A percentile compares a stretch with the other conserved stretches of the same genome.
Evolutionary conservation across 2,329 filamentous ascomycete species (phyloP).

Genomic region (Tolypocladium capitatum): DNA sequence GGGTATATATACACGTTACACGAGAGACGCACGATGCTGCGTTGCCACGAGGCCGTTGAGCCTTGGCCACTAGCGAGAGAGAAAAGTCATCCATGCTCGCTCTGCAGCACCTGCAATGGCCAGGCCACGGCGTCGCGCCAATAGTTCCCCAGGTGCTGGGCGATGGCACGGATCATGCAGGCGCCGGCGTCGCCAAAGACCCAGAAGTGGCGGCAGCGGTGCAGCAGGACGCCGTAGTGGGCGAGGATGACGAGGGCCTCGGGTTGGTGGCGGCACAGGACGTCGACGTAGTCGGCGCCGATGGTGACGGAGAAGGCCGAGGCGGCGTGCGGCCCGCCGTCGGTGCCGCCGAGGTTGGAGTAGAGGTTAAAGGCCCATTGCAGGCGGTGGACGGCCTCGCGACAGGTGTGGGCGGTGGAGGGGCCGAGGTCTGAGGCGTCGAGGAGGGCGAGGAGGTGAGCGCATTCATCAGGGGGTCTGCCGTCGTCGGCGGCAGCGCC

Average conservation of each 20-base stretch:
- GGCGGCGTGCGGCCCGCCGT: slow-evolving; percentile 15
- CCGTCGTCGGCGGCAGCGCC: too few relatives aligned
- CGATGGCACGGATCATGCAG: slow-evolving; percentile 17
- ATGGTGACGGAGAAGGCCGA: slow-evolving; percentile 20
- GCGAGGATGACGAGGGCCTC: slow-evolving; percentile 33
- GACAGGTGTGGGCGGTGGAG: slow-evolving; percentile 15
- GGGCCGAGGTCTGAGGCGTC: slow-evolving; percentile 16
- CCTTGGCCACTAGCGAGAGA: neutral
- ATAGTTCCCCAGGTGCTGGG: slow-evolving; percentile 17
- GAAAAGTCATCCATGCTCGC: neutral
- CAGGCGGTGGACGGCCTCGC: slow-evolving; percentile 13
- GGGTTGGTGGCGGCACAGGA: slow-evolving; percentile 20
- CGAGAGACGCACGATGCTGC: neutral
- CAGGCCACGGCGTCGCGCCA: slow-evolving; percentile 20
- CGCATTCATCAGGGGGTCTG: slow-evolving; percentile 10
- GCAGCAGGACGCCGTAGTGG: slow-evolving; percentile 35
- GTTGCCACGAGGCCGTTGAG: neutral
- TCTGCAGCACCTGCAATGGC: slow-evolving; percentile 17
- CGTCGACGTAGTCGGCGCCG: slow-evolving; percentile 19
- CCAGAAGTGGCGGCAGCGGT: slow-evolving; percentile 26
- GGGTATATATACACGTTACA: neutral
- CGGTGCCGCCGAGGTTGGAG: slow-evolving; percentile 9
- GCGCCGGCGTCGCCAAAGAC: slow-evolving; percentile 21
- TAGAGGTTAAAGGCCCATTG: slow-evolving; percentile 22
- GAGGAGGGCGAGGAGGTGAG: slow-evolving; percentile 14